Base-by-base conservation (phyloP, 345 rosid genomes). In the Brassica incana region DNA sequence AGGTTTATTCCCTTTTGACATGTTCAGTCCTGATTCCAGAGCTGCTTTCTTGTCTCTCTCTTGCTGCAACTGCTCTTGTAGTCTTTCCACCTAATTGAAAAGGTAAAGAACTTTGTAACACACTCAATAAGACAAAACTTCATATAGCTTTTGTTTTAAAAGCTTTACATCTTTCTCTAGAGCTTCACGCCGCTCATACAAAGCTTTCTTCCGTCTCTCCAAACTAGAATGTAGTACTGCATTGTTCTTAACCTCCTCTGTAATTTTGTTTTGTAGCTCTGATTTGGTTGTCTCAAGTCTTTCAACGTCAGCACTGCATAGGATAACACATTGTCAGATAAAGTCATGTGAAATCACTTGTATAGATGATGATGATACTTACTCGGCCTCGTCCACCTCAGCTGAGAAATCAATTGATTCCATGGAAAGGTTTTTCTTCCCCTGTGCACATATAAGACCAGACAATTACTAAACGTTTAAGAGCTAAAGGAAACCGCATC, bases 371-470 rank as follows among this genome's bases (percentile, higher is more conserved):
- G 6, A 43, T 45, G 80, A 81, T 77, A 90, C 96, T 88, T 90
- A 92, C 97, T 90, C 88, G 18, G 82, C 86, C 77, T 88, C 72
- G 8, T 63, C 94, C 76, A 79, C 81, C 48, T 88, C 91, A 35
- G 65, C n/a, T 61, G 83, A 63, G 65, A 35, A 82, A 81, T 90
- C 92, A 78, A 86, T 83, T 73, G 91, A 88, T 80, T 91, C 97
- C 96, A 88, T 84, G 30, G 98, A 85, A 56, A 88, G 92, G 79
- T 90, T 88, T 87, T 85, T 95, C 84, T 72, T 93, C 52, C 84
- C 97, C 99, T 95, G 88, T 74, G 67, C 18, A 63, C 61, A 77
- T 59, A 77, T 60, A 77, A 72, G 8, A 72, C 36, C 74, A 77
- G 25, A 30, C 6, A 3, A 33, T 32, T 32, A 71, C 25, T 48